Base-by-base conservation (phyloP, 2,329 filamentous ascomycete species). In the Pseudogymnoascus sp. region DNA sequence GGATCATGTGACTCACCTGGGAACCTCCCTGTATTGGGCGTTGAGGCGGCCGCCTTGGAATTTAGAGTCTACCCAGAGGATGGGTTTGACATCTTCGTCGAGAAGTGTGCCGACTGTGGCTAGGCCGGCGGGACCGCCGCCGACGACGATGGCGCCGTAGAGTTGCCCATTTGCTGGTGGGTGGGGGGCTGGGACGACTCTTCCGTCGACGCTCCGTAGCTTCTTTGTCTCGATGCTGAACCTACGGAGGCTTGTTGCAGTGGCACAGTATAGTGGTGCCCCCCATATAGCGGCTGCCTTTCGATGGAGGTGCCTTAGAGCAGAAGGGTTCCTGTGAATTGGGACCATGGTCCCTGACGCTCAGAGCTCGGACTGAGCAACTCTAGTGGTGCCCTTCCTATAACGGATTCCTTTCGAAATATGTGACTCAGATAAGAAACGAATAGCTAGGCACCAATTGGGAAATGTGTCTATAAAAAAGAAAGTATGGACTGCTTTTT, bases 71-170 rank as follows among this genome's bases (percentile, higher is more conserved):
- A 86, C 76, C 85, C 85, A 87, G 61, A 83, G 72, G 60, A 87
- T 78, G 13, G 78, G 79, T 8, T 75, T 73, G 7, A 79, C 74
- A 57, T 79, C 77, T 33, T 79, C 77, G 69, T 87, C 83, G 17
- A 87, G 76, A 17, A 87, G 73, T 68, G 85, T 86, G n/a, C 85
- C 84, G 23, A 87, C 77, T 6, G 80, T 81, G 3, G 83, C 84
- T 63, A 87, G 78, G 63, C 85, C 85, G 47, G 81, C 82, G 3
- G 83, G 80, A 15, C 84, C 84, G 63, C 79, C 82, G 61, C 84
- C 84, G 19, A 85, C 80, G 1, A 87, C 83, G 1, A 86, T 79
- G 2, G 83, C 83, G 60, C 78, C 78, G 68, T 78, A 84, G 69
- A 66, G n/a, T 19, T 31, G 28, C 28, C 7, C 9, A 21, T 17